Percentiles rank a stretch among this genome's conserved stretches.
phyloP scores from a whole-genome alignment of 306 rosid species.

The Begonia loranthoides region DNA sequence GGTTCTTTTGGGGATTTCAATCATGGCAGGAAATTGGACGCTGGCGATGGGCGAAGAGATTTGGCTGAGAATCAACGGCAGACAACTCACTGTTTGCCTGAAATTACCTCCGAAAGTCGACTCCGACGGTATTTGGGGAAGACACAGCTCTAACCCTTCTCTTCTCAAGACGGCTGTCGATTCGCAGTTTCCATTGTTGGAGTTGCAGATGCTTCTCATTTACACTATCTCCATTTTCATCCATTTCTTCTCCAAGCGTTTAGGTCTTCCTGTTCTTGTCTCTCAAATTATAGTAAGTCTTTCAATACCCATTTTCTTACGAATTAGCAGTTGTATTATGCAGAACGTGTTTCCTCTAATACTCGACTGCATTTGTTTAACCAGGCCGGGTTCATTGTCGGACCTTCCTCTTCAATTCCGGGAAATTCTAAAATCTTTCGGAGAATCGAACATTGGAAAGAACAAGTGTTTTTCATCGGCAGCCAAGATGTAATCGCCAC shows the following conservation, averaged over 20 bases:
- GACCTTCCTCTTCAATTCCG: constrained; percentile 1
- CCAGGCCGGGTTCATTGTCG: neutral
- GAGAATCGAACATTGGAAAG: neutral
- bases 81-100: neutral
- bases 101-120: neutral
- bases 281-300: constrained; percentile 22
- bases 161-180: neutral
- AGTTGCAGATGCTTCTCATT: constrained; percentile 16
- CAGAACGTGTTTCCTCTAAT: neutral
- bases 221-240: constrained; percentile 9
- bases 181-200: constrained; percentile 13
- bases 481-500: constrained; percentile 36
- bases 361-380: neutral
- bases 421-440: neutral
- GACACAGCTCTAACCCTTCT: neutral
- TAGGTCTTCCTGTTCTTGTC: constrained; percentile 18
- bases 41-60: neutral
- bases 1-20: too few relatives aligned
- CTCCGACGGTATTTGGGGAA: constrained; percentile 6
- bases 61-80: neutral
- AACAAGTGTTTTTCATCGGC: constrained; percentile 13
- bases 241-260: constrained; percentile 10
- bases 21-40: too few relatives aligned
- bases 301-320: neutral
- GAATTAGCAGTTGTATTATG: neutral